Evolutionary conservation across 352 stramenopile genomes (phyloP).

Genomic region (Pythium sp.): DNA sequence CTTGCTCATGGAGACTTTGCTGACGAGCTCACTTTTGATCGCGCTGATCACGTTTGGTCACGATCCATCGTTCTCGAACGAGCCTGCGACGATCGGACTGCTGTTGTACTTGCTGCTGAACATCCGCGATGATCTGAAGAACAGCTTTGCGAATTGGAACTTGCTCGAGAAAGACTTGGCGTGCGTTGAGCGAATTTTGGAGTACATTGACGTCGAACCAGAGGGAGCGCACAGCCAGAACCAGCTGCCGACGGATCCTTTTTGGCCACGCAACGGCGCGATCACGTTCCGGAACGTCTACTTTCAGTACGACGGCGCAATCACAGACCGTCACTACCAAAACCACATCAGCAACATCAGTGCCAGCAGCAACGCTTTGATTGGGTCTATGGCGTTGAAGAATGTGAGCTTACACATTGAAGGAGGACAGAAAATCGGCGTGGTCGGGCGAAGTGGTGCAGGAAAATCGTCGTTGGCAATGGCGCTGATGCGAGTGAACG

Average conservation of each 20-base stretch:
- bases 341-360: slow-evolving; percentile 11
- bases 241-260: slow-evolving; percentile 23
- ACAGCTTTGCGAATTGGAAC: slow-evolving; percentile 28
- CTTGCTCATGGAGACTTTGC: slow-evolving; percentile 30
- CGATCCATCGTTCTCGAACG: slow-evolving; percentile 14
- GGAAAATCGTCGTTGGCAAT: slow-evolving; percentile 62
- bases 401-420: slow-evolving; percentile 47
- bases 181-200: slow-evolving; percentile 38
- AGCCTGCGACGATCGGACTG: slow-evolving; percentile 28
- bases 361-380: neutral
- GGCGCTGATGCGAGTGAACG: slow-evolving; percentile 50
- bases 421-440: slow-evolving; percentile 53
- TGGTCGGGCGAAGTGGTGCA: slow-evolving; percentile 58
- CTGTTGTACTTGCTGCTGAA: slow-evolving; percentile 47
- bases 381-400: slow-evolving; percentile 31
- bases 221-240: slow-evolving; percentile 7
- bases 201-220: slow-evolving; percentile 26
- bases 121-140: slow-evolving; percentile 23
- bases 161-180: slow-evolving; percentile 32
- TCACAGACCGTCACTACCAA: slow-evolving; percentile 24
- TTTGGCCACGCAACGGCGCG: slow-evolving; percentile 25
- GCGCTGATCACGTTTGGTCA: slow-evolving; percentile 30
- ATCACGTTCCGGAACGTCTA: slow-evolving; percentile 35
- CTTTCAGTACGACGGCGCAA: slow-evolving; percentile 22
- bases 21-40: slow-evolving; percentile 36